phyloP scores from a whole-genome alignment of 257 asterid genomes.

The Nicotiana obtusifolia region DNA sequence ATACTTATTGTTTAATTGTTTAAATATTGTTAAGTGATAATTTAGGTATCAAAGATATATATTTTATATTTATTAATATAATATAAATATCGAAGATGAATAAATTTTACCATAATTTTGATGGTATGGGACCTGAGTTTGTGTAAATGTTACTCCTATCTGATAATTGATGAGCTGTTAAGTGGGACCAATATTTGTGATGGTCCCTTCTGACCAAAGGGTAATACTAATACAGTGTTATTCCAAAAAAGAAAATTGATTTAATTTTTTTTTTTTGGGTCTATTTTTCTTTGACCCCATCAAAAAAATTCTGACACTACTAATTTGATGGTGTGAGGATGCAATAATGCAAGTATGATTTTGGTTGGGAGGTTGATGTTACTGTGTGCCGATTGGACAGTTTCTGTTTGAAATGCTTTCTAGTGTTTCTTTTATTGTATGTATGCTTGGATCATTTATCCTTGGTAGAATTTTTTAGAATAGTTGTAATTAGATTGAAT shows the following conservation, averaged over 20 bases:
- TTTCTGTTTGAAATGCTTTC: background rate
- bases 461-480: background rate
- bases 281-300: conserved; percentile 1
- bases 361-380: background rate
- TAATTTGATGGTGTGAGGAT: background rate
- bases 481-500: background rate
- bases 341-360: background rate
- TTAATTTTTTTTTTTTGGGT: background rate
- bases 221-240: background rate
- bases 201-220: background rate
- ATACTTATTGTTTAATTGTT: no score
- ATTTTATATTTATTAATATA: no score
- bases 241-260: background rate
- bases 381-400: background rate
- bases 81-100: background rate
- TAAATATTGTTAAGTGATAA: no score
- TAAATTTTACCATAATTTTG: background rate
- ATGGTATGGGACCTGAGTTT: background rate
- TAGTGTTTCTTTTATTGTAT: background rate
- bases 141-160: background rate
- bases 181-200: background rate
- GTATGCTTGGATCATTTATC: background rate
- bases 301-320: background rate
- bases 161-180: conserved; percentile 1
- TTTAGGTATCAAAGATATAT: no score